Percentiles rank a stretch among this genome's conserved stretches.
phyloP scores from a whole-genome alignment of 169 alveolate species.

The Prorocentrum cordatum region DNA sequence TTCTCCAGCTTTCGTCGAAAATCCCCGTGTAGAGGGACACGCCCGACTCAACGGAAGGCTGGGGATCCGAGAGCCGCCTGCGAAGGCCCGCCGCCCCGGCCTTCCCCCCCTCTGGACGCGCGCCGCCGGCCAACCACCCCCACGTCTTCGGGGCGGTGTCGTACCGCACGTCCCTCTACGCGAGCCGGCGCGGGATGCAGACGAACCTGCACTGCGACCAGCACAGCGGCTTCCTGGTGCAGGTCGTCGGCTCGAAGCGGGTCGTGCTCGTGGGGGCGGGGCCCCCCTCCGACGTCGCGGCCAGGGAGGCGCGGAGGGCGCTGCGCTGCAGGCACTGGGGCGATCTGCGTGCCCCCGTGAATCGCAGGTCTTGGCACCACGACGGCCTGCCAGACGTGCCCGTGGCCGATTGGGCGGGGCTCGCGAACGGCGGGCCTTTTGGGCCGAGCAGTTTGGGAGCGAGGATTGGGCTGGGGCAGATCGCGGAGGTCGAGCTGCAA shows the following conservation, averaged over 20 bases:
- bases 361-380: background rate
- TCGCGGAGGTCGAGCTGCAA: background rate
- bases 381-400: background rate
- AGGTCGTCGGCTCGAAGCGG: background rate
- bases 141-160: no score
- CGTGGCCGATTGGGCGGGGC: no score
- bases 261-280: background rate
- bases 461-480: background rate
- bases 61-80: no score
- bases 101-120: no score
- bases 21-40: no score
- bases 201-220: background rate
- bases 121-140: no score
- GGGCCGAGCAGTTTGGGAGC: background rate
- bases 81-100: no score
- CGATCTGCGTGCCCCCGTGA: background rate
- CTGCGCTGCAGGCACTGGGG: background rate
- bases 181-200: background rate
- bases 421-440: background rate
- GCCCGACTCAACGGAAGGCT: no score
- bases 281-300: background rate
- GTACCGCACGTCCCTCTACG: no score
- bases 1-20: no score
- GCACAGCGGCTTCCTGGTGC: background rate
- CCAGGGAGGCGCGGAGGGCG: background rate